Evolutionary conservation across 1,284 basidiomycete species (phyloP).

Genomic region (Thelephora terrestris): DNA sequence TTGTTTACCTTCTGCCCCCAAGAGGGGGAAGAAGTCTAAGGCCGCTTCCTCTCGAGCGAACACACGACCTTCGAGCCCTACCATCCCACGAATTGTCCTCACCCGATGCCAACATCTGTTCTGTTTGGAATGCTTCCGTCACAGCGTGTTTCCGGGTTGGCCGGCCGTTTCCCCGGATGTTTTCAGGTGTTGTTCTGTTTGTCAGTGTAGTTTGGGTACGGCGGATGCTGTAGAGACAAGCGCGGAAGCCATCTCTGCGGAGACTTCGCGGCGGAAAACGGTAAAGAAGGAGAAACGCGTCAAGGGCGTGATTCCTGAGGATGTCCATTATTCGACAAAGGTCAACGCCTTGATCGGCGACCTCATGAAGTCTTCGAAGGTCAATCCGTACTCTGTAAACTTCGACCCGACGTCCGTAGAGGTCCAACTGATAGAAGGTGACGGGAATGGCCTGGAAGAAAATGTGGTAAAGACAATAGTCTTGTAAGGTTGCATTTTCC

Average conservation of each 20-base stretch:
- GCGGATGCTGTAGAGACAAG: constrained; percentile 72
- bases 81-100: constrained; percentile 51
- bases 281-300: constrained; percentile 62
- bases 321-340: constrained; percentile 77
- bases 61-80: constrained; percentile 62
- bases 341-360: constrained; percentile 71
- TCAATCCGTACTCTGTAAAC: constrained; percentile 78
- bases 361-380: constrained; percentile 63
- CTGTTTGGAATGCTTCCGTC: constrained; percentile 75
- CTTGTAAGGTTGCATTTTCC: constrained; percentile 51
- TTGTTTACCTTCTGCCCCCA: constrained; percentile 30
- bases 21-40: constrained; percentile 57
- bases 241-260: constrained; percentile 34
- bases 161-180: constrained; percentile 53
- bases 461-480: constrained; percentile 80
- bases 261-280: constrained; percentile 48
- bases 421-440: constrained; percentile 62
- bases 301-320: constrained; percentile 43
- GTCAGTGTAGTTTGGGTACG: constrained; percentile 53
- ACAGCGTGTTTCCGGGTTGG: constrained; percentile 69
- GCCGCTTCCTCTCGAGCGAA: constrained; percentile 46
- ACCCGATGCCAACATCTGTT: constrained; percentile 94
- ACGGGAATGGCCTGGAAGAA: constrained; percentile 62
- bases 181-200: constrained; percentile 62
- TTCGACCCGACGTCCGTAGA: constrained; percentile 67